These are phyloP conservation scores for Lodderomyces oxycetoniae DNA, from an alignment of 1,139 yeast species.

Conservation along the genomic window DNA sequence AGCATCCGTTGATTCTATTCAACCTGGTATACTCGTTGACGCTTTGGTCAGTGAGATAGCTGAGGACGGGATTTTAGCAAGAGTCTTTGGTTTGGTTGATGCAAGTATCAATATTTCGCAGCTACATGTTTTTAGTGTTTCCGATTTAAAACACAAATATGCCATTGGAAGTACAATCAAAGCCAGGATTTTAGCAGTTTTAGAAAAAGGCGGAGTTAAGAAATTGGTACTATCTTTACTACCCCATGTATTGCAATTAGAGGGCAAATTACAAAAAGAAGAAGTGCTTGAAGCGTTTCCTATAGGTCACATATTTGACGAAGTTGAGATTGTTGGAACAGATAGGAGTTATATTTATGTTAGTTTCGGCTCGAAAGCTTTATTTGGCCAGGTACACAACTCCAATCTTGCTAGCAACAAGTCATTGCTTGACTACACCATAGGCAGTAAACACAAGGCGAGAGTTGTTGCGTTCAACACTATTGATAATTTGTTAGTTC, in stretches of 20 bases:
- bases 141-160: constrained; percentile 55
- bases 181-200: constrained; percentile 66
- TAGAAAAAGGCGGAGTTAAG: constrained; percentile 52
- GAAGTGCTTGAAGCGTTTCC: constrained; percentile 61
- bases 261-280: constrained; percentile 11
- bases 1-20: constrained; percentile 68
- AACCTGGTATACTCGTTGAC: constrained; percentile 81
- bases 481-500: constrained; percentile 60
- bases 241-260: constrained; percentile 46
- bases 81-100: constrained; percentile 69
- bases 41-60: constrained; percentile 61
- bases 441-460: constrained; percentile 68
- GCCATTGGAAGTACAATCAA: constrained; percentile 62
- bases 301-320: constrained; percentile 66
- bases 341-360: constrained; percentile 55
- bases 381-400: constrained; percentile 66
- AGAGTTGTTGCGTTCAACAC: constrained; percentile 69
- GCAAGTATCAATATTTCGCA: constrained; percentile 72
- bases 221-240: constrained; percentile 61
- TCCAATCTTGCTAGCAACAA: constrained; percentile 60
- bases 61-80: constrained; percentile 58
- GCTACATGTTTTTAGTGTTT: constrained; percentile 43
- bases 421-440: constrained; percentile 47
- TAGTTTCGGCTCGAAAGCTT: constrained; percentile 50
- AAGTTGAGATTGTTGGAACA: constrained; percentile 52